phyloP scores from a whole-genome alignment of 257 asterid genomes.

The Nicotiana noctiflora region DNA sequence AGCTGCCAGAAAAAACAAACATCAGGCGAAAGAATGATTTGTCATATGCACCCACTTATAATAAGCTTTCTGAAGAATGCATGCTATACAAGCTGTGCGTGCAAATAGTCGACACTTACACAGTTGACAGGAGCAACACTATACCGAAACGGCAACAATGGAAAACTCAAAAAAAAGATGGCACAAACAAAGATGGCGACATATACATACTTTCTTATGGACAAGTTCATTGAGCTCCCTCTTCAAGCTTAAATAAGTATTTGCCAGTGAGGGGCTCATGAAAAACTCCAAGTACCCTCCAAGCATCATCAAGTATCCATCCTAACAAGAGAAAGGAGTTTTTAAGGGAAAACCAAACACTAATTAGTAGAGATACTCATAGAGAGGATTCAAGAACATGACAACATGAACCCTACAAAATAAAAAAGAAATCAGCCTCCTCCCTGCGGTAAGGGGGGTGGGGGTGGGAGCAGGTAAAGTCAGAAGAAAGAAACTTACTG shows the following conservation, averaged over 20 bases:
- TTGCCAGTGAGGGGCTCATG: slow-evolving; percentile 68
- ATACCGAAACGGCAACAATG: background rate
- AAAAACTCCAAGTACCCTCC: slow-evolving; percentile 88
- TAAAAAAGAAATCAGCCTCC: background rate
- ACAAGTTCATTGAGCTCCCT: slow-evolving; percentile 74
- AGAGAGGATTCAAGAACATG: background rate
- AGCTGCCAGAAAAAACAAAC: slow-evolving; percentile 54
- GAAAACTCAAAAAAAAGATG: background rate
- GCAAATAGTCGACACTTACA: background rate
- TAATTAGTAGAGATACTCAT: slow-evolving; percentile 1
- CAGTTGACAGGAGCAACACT: background rate
- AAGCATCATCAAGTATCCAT: slow-evolving; percentile 88
- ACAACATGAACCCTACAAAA: background rate
- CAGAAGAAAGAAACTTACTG: slow-evolving; percentile 37
- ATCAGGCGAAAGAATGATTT: slow-evolving; percentile 13
- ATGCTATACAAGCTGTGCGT: background rate
- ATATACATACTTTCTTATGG: slow-evolving; percentile 54
- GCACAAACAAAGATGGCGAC: background rate
- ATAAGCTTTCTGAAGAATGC: background rate
- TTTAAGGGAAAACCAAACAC: slow-evolving; percentile 9
- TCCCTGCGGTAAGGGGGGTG: background rate
- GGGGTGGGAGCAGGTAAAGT: background rate
- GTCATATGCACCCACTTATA: background rate
- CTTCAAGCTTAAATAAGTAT: slow-evolving; percentile 51
- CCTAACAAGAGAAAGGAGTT: slow-evolving; percentile 35